These are phyloP conservation scores for Tolypocladium guangdongense DNA, from an alignment of 2,329 filamentous ascomycete genomes.

Conservation along the genomic window DNA sequence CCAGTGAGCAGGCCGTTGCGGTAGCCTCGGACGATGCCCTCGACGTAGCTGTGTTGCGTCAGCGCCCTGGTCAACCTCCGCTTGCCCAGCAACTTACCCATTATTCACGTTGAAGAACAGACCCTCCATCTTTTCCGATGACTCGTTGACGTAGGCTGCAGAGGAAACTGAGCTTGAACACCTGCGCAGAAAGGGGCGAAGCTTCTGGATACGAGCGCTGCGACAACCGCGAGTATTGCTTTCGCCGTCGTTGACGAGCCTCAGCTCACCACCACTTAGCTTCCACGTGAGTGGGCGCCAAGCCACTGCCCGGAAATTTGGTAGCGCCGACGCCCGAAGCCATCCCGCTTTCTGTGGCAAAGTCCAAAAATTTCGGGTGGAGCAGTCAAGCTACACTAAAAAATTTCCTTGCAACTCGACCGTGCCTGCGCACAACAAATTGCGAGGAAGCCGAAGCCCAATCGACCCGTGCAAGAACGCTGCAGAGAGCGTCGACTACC, in stretches of 20 bases:
- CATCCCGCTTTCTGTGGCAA: conserved; percentile 15
- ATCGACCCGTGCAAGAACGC: conserved; percentile 19
- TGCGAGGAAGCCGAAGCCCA: conserved; percentile 22
- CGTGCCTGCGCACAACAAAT: conserved; percentile 23
- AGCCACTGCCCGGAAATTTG: conserved; percentile 12
- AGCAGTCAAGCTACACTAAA: conserved; percentile 24
- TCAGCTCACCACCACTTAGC: neutral
- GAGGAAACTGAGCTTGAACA: neutral
- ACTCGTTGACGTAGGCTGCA: neutral
- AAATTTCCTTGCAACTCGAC: conserved; percentile 29
- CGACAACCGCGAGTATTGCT: neutral
- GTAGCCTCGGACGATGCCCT: conserved; percentile 95
- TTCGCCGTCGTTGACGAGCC: neutral
- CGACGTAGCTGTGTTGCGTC: conserved; percentile 62
- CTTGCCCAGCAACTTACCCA: conserved; percentile 46
- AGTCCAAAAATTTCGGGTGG: conserved; percentile 29
- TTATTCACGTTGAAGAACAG: conserved; percentile 92
- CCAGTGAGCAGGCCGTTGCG: conserved; percentile 84
- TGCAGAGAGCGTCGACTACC: conserved; percentile 19
- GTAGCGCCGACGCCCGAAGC: conserved; percentile 9
- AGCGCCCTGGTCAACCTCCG: conserved; percentile 14
- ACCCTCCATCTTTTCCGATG: conserved; percentile 58
- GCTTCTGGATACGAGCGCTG: neutral
- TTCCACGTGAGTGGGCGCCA: conserved; percentile 10
- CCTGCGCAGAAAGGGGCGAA: neutral